Conservation (phyloP, 371 early-diverging fungal genomes). For the Mortierella polycephala region DNA sequence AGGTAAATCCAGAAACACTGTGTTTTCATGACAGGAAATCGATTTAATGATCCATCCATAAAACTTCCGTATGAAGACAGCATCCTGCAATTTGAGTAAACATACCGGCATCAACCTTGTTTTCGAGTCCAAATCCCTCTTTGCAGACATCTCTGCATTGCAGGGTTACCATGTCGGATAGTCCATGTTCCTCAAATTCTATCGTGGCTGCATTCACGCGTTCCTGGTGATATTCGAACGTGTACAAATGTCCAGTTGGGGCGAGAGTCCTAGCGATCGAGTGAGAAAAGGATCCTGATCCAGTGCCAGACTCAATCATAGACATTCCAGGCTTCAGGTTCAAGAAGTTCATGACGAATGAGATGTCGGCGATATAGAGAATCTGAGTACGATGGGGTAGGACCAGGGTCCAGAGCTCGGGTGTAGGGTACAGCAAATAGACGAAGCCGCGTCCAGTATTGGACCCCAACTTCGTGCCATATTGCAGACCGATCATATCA, state of each 20-base stretch:
- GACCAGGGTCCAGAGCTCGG: conserved; percentile 93
- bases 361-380: conserved; percentile 91
- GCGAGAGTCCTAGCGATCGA: conserved; percentile 89
- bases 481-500: conserved; percentile 85
- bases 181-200: conserved; percentile 85
- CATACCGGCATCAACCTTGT: conserved; percentile 78
- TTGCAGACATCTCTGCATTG: conserved; percentile 89
- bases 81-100: too few species aligned
- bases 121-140: conserved; percentile 84
- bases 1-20: conserved; percentile 94
- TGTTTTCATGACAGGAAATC: conserved; percentile 14
- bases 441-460: conserved; percentile 80
- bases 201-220: conserved; percentile 72
- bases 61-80: neutral
- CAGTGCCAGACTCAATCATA: conserved; percentile 96
- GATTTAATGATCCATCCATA: neutral
- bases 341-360: conserved; percentile 80
- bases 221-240: conserved; percentile 93
- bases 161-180: conserved; percentile 69
- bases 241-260: conserved; percentile 85
- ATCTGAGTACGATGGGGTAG: conserved; percentile 97
- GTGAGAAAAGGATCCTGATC: conserved; percentile 95
- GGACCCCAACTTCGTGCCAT: conserved; percentile 84
- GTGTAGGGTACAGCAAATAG: conserved; percentile 90
- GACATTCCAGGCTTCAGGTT: conserved; percentile 85